These are phyloP conservation scores for Suhomyces coccinellae DNA, from an alignment of 1,139 yeast genomes.

Conservation along the genomic window DNA sequence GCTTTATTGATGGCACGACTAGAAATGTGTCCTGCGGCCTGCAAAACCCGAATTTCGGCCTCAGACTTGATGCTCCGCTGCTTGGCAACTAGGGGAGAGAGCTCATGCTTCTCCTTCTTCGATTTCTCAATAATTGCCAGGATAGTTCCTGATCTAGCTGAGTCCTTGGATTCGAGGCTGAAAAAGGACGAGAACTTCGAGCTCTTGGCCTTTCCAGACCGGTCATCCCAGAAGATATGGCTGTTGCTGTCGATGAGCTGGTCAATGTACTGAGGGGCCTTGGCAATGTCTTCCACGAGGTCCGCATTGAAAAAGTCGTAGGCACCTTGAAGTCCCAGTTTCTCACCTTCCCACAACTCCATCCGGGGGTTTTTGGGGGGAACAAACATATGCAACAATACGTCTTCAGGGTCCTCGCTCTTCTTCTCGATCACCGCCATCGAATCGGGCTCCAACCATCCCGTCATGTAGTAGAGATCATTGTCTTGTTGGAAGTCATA, in stretches of 20 bases:
- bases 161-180: constrained; percentile 10
- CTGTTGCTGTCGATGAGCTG: constrained; percentile 49
- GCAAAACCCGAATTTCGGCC: constrained; percentile 75
- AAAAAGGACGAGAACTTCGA: constrained; percentile 15
- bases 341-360: constrained; percentile 94
- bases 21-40: constrained; percentile 78
- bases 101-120: constrained; percentile 43
- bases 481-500: constrained; percentile 91
- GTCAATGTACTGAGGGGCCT: constrained; percentile 42
- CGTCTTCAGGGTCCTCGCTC: constrained; percentile 50
- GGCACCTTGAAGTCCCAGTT: constrained; percentile 86
- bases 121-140: constrained; percentile 22
- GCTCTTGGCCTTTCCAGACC: constrained; percentile 19
- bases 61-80: constrained; percentile 72
- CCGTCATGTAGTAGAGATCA: constrained; percentile 81
- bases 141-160: constrained; percentile 16
- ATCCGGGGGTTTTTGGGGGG: constrained; percentile 76
- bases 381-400: constrained; percentile 74
- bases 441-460: constrained; percentile 92
- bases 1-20: constrained; percentile 84
- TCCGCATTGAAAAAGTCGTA: constrained; percentile 86
- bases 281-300: constrained; percentile 54
- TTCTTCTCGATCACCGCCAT: constrained; percentile 70
- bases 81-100: constrained; percentile 52
- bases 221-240: constrained; percentile 52